phyloP scores from a whole-genome alignment of 1,139 yeast genomes.

The Hyphopichia burtonii region DNA sequence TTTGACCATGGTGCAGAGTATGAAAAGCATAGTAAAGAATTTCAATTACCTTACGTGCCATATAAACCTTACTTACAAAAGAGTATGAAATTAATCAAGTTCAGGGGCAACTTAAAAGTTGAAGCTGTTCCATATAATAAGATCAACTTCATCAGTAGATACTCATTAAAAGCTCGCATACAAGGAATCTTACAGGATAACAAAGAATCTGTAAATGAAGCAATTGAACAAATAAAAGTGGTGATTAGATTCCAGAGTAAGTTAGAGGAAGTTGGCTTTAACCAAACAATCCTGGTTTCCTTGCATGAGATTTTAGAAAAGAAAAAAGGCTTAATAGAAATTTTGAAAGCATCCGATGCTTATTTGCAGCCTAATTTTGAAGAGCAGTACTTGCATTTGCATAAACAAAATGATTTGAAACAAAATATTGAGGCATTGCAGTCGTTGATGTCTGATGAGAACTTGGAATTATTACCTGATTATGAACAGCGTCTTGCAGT shows the following conservation, averaged over 20 bases:
- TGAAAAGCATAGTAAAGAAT: conserved; percentile 22
- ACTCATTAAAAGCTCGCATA: conserved; percentile 40
- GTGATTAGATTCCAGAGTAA: conserved; percentile 42
- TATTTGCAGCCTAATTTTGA: conserved; percentile 45
- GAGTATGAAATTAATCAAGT: conserved; percentile 29
- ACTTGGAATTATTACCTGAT: conserved; percentile 86
- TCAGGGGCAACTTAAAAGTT: conserved; percentile 32
- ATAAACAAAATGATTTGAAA: conserved; percentile 46
- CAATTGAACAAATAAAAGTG: conserved; percentile 39
- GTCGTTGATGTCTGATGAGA: conserved; percentile 75
- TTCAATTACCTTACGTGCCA: conserved; percentile 56
- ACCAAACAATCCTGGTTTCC: conserved; percentile 46
- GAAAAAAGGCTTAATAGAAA: conserved; percentile 38
- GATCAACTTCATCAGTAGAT: conserved; percentile 53
- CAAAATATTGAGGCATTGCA: conserved; percentile 56
- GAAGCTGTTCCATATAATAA: conserved; percentile 46
- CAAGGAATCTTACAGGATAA: conserved; percentile 46
- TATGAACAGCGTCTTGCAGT: conserved; percentile 87
- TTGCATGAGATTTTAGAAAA: conserved; percentile 52
- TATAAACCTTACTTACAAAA: conserved; percentile 21
- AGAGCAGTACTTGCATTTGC: conserved; percentile 46
- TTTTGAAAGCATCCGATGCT: conserved; percentile 28
- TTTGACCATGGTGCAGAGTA: conserved; percentile 46
- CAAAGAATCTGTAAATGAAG: conserved; percentile 38
- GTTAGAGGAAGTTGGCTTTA: conserved; percentile 48